A percentile compares a stretch with the other conserved stretches of the same genome.
These are phyloP conservation scores for Mycena chlorophos DNA, from an alignment of 768 basidiomycete genomes.

Conservation along the genomic window DNA sequence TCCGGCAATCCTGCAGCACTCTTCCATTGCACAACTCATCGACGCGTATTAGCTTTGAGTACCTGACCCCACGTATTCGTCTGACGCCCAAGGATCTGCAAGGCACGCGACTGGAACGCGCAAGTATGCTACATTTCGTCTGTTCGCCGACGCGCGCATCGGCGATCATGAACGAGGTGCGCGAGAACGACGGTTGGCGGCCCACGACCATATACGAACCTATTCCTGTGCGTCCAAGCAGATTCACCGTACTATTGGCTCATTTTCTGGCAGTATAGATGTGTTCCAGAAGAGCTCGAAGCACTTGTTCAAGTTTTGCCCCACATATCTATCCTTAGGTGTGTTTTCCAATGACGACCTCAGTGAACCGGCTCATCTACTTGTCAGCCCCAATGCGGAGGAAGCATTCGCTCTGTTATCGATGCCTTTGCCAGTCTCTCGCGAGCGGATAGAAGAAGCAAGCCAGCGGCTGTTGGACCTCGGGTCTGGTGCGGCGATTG, in stretches of 20 bases:
- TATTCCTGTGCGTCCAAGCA: slow-evolving; percentile 61
- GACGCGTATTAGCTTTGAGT: slow-evolving; percentile 60
- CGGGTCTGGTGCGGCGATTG: slow-evolving; percentile 61
- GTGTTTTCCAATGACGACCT: slow-evolving; percentile 3
- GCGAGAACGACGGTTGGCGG: slow-evolving; percentile 53
- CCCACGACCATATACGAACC: slow-evolving; percentile 82
- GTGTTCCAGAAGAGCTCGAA: slow-evolving; percentile 77
- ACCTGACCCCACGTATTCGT: slow-evolving; percentile 69
- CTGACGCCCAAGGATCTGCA: slow-evolving; percentile 70
- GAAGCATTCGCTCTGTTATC: slow-evolving; percentile 75
- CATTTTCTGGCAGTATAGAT: slow-evolving; percentile 57
- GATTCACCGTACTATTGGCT: not conserved
- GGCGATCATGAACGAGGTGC: slow-evolving; percentile 64
- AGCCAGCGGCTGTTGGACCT: slow-evolving; percentile 61
- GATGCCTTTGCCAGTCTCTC: slow-evolving; percentile 47
- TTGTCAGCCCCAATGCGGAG: slow-evolving; percentile 76
- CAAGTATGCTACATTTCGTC: slow-evolving; percentile 74
- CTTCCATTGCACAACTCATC: slow-evolving; percentile 1
- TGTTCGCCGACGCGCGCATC: slow-evolving; percentile 77
- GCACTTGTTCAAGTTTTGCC: slow-evolving; percentile 60
- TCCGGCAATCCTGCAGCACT: slow-evolving; percentile 34
- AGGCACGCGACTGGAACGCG: slow-evolving; percentile 49
- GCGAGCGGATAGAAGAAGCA: slow-evolving; percentile 62
- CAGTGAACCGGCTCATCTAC: not conserved
- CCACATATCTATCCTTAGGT: slow-evolving; percentile 70